Conservation (phyloP, 306 rosid genomes). For the Amphicarpaea edgeworthii region DNA sequence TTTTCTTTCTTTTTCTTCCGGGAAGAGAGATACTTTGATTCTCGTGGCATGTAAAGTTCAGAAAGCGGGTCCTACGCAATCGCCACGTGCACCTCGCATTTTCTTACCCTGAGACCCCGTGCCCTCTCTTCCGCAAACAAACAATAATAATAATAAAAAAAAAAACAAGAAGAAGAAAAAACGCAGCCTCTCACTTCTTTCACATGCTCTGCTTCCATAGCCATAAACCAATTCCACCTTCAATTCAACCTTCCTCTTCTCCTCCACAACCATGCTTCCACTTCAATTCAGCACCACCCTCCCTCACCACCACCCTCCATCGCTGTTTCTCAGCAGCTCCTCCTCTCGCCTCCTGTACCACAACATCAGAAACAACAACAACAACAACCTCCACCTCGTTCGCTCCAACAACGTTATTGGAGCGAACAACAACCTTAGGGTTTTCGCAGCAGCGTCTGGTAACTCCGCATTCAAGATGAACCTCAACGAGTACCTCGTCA, state of each 20-base stretch:
- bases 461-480: constrained; percentile 68
- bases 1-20: too few relatives aligned
- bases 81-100: constrained; percentile 49
- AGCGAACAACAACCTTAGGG: too few relatives aligned
- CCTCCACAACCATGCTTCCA: constrained; percentile 53
- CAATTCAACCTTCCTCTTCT: not conserved
- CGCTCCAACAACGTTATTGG: too few relatives aligned
- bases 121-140: constrained; percentile 41
- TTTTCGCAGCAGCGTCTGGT: constrained; percentile 64
- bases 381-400: constrained; percentile 33
- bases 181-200: not conserved
- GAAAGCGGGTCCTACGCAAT: constrained; percentile 41
- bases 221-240: not conserved
- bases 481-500: constrained; percentile 86
- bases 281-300: constrained; percentile 55
- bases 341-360: constrained; percentile 36
- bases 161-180: not conserved
- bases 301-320: constrained; percentile 39
- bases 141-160: too few relatives aligned
- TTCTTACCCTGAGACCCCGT: constrained; percentile 25
- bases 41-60: constrained; percentile 10
- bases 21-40: not conserved
- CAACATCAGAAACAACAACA: not conserved
- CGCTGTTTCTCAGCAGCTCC: constrained; percentile 42
- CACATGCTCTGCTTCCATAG: not conserved